Conservation (phyloP, 1,284 basidiomycete species). For the Austroboletus niveus region DNA sequence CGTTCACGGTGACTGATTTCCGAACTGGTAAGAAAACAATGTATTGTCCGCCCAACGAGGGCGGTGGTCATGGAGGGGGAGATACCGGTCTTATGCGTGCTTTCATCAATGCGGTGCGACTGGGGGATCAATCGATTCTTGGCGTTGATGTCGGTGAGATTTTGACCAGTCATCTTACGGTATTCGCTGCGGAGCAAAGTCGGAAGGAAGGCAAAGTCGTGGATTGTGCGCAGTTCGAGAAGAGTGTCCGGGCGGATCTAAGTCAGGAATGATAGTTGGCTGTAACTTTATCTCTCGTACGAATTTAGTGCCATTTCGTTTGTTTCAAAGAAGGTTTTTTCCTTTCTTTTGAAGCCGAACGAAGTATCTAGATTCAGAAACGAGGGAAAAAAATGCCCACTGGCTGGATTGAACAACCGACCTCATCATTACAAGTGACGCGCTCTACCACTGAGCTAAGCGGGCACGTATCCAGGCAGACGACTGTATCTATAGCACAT, state of each 20-base stretch:
- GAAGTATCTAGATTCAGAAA: too few relatives aligned
- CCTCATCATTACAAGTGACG: constrained; percentile 59
- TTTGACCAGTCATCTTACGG: constrained; percentile 74
- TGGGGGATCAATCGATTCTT: constrained; percentile 57
- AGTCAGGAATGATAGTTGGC: not conserved
- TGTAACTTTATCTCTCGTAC: constrained; percentile 1
- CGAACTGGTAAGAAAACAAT: constrained; percentile 48
- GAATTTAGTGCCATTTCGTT: not conserved
- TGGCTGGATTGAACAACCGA: constrained; percentile 58
- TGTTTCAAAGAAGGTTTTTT: not conserved
- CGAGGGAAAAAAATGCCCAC: constrained; percentile 34
- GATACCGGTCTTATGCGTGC: constrained; percentile 69
- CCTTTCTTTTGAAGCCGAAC: too few relatives aligned
- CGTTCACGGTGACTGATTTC: constrained; percentile 79
- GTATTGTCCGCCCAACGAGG: constrained; percentile 54
- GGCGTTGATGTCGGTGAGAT: constrained; percentile 69
- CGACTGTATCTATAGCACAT: not conserved
- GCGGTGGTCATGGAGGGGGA: constrained; percentile 79
- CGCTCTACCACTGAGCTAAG: constrained; percentile 62
- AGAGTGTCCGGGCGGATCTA: constrained; percentile 39
- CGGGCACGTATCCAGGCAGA: constrained; percentile 33
- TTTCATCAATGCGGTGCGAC: constrained; percentile 72
- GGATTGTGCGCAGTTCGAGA: constrained; percentile 61
- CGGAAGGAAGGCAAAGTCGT: constrained; percentile 65
- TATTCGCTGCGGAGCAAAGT: constrained; percentile 82